These are phyloP conservation scores for Pneumocystis jirovecii DNA, from an alignment of 1,139 yeast genomes.

Conservation along the genomic window DNA sequence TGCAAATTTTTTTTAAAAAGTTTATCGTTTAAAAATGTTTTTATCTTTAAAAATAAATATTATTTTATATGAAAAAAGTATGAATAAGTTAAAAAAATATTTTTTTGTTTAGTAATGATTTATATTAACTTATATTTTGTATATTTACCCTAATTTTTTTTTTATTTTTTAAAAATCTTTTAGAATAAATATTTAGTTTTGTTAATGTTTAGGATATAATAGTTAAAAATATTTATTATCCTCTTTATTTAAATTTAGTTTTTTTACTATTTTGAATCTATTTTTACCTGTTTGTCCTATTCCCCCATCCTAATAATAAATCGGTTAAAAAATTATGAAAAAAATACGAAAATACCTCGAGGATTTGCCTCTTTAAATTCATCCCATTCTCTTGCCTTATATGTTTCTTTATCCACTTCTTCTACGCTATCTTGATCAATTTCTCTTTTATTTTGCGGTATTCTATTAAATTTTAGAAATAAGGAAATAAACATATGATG, in stretches of 20 bases:
- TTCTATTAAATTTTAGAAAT: constrained; percentile 1
- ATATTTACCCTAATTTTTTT: neutral
- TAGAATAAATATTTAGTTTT: neutral
- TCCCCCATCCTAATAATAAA: neutral
- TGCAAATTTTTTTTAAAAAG: neutral
- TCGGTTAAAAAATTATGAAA: neutral
- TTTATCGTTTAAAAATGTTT: neutral
- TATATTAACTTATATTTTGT: too few species aligned
- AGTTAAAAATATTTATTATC: neutral
- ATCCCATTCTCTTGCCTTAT: constrained; percentile 74
- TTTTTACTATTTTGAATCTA: neutral
- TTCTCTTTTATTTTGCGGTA: constrained; percentile 16
- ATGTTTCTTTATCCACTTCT: constrained; percentile 40
- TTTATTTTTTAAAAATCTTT: neutral
- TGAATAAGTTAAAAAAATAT: neutral
- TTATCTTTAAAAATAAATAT: neutral
- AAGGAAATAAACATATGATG: constrained; percentile 17
- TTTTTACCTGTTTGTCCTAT: neutral
- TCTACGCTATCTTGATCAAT: constrained; percentile 38
- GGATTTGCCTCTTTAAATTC: constrained; percentile 79
- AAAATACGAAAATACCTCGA: constrained; percentile 20
- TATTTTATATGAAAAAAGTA: too few species aligned
- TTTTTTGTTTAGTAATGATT: too few species aligned
- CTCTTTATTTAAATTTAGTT: neutral
- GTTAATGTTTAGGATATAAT: neutral